Evolutionary conservation across 805 yeast species (phyloP).

Genomic region (Wickerhamomyces canadensis): DNA sequence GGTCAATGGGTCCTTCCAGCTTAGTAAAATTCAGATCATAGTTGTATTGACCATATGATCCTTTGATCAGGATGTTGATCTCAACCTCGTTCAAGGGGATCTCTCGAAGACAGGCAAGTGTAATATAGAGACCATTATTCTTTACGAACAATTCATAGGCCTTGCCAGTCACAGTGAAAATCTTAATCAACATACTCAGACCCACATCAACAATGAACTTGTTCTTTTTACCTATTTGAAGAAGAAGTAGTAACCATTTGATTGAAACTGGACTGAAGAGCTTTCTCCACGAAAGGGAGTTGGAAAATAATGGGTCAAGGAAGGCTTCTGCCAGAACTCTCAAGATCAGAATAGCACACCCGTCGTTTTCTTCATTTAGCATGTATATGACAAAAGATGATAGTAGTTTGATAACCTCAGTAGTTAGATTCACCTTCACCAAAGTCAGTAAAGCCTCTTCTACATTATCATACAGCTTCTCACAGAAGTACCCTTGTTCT

Average conservation of each 20-base stretch:
- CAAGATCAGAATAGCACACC: conserved; percentile 26
- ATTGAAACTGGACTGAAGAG: conserved; percentile 52
- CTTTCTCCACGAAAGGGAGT: conserved; percentile 39
- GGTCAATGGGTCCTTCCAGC: conserved; percentile 7
- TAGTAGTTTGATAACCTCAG: conserved; percentile 49
- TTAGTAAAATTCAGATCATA: conserved; percentile 17
- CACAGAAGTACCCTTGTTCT: conserved; percentile 28
- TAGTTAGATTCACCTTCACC: conserved; percentile 42
- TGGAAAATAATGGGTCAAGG: conserved; percentile 32
- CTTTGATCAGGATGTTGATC: conserved; percentile 34
- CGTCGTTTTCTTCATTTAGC: conserved; percentile 28
- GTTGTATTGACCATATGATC: conserved; percentile 40
- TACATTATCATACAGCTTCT: conserved; percentile 31
- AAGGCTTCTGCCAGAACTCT: conserved; percentile 24
- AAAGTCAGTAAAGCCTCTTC: conserved; percentile 35
- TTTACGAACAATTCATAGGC: conserved; percentile 44
- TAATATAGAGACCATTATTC: conserved; percentile 45
- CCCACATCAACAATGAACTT: conserved; percentile 25
- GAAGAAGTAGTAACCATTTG: conserved; percentile 59
- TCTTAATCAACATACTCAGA: conserved; percentile 42
- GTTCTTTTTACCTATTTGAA: conserved; percentile 32
- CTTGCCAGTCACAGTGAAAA: conserved; percentile 42
- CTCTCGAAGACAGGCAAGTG: conserved; percentile 40
- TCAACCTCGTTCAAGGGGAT: conserved; percentile 31
- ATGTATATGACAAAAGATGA: conserved; percentile 48